Base-by-base conservation (phyloP, 371 early-diverging fungal genomes). In the Rhizopus delemar region DNA sequence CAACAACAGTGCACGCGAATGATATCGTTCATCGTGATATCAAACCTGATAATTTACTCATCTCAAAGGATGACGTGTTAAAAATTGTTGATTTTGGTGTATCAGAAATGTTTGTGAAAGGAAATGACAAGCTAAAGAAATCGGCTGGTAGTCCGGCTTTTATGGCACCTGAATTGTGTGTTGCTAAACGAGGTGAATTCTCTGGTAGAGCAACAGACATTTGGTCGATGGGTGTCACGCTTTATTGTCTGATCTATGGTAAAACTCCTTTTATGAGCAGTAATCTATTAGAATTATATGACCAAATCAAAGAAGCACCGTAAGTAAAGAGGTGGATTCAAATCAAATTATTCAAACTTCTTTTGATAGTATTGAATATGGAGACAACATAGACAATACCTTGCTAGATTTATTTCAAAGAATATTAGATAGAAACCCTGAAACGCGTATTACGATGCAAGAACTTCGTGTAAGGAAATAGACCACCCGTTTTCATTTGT, bases 81-180 rank as follows among this genome's bases (percentile, higher is more conserved):
- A 99, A 99, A 69, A 90, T 99, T 65, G 97, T 96, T 1, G 99
- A 99, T 80, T 99, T 99, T 78, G 99, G 99, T 46, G 93, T 99
- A 0, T 93, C 90, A 0, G 86, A 88, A 55, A 86, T 86, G 70
- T 88, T 88, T 68, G 64, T 77, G n/a, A 81, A 84, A 34, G 90
- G 86, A 4, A 77, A 86, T 51, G 93, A 92, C 65, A 75, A 69
- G 41, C 68, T 86, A 41, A 85, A 85, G 48, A 82, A 78, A 38
- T 84, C 91, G 2, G 90, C 90, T 8, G 97, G 98, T 4, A 91
- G 93, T 34, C 97, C 96, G 4, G 78, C 74, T 7, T 77, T 77
- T 46, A 77, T 74, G 78, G 73, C 74, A 2, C 76, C 74, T 32
- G 74, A 73, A 43, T 53, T 64, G 22, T 67, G 61, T 57, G 51